Evolutionary conservation across 805 yeast species (phyloP), one percentile per base, ranked within the genome.

Genomic region (Schwanniomyces pseudopolymorphus): DNA sequence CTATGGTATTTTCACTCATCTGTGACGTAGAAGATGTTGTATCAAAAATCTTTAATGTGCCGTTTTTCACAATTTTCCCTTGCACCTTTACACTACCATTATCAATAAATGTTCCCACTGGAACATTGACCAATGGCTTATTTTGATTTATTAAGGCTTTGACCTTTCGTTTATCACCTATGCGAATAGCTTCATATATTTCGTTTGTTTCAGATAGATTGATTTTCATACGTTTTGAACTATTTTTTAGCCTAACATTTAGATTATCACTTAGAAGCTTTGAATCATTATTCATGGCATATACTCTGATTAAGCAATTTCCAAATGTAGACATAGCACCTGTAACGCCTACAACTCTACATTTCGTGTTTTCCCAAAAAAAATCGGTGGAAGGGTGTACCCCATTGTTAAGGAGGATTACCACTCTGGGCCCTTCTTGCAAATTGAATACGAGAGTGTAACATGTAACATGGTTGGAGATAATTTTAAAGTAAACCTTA

Each of bases 281-380:
- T n/a, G 60, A 48, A 4, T 48, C 44, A 5, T 49, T 43, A 5
- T 48, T 41, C 49, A 67, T 46, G 11, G 62, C 57, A 38, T 50
- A 58, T 28, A 62, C 42, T 33, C 59, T 54, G 31, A 65, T 53
- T n/a, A 61, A 48, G 1, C 67, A 66, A 39, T 59, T 64, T 10
- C 70, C 70, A 49, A 67, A 67, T 2, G 71, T 65, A 20, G 72
- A 65, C 5, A 69, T 54, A 3, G 64, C 62, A 0, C 69, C 69
- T 16, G 71, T 58, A 1, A 65, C 63, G 2, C 72, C 72, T 39
- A 55, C 44, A 8, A 65, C 49, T 14, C 72, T 58, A 24, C 67
- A 48, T 44, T 65, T 66, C 14, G 71, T 61, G 31, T 49, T 53
- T 35, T 57, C 57, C 54, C 56, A 61, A 10, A 48, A 40, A 24